Base-by-base conservation (phyloP, 1,284 basidiomycete genomes). In the Naganishia albida region DNA sequence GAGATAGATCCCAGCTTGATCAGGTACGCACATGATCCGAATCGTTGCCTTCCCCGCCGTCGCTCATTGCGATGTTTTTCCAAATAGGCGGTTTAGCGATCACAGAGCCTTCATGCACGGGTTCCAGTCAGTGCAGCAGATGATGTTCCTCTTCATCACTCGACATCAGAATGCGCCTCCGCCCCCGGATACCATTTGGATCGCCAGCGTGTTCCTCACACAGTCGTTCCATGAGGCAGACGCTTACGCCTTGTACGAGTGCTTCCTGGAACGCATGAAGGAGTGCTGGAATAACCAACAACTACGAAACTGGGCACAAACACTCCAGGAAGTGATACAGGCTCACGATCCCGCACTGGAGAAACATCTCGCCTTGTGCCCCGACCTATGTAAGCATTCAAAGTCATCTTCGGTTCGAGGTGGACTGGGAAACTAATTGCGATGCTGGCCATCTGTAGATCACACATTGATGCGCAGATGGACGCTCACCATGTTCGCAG, bases 151-250 rank as follows among this genome's bases (percentile, higher is more conserved):
- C 3, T 60, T 50, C 46, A 60, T 60, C 34, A 60, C 38, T 12
- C 57, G 42, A 25, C 46, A 50, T 34, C 57, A 38, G 39, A 38
- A 23, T 39, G 55, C 55, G 10, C 57, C 57, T n/a, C 57, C 57
- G 18, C 48, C 57, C 2, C 57, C 57, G 7, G 57, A 60, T n/a
- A 60, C 57, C 16, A 60, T 60, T 13, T 60, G 57, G 57, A 60
- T 60, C 25, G 57, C 57, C 15, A 60, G 57, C 38, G 26, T 60
- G 6, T 60, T 60, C 43, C 34, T 60, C 1, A 50, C 57, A 4
- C 57, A 60, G 34, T 60, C 57, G 23, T 50, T 60, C 25, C 57
- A 60, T 50, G 57, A 60, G n/a, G 57, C 57, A 39, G 57, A 60
- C 23, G 57, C 34, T 20, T 60, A 50, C 25, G 57, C 46, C 25